Base-by-base conservation (phyloP, 495 filamentous ascomycete species). In the Penicillium herquei region DNA sequence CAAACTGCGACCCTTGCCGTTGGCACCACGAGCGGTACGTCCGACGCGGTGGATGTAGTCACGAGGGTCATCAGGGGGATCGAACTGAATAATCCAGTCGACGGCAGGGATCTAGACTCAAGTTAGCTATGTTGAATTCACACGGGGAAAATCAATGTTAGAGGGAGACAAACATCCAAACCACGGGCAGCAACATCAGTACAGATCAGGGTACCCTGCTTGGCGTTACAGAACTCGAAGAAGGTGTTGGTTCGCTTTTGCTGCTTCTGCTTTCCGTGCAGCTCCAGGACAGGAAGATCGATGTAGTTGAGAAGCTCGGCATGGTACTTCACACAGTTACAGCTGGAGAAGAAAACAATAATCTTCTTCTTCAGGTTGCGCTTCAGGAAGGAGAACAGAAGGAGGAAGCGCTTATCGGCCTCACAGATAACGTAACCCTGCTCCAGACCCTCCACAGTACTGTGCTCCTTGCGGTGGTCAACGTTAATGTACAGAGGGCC, bases 21-120 rank as follows among this genome's bases (percentile, higher is more conserved):
- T 87, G 46, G 86, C 79, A 52, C 93, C 93, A 70, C 94, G 83
- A 1, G 95, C 94, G 9, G 94, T 98, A 56, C 94, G 90, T 55
- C 94, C 94, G 37, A 98, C 94, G 37, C 94, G 90, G 75, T 98
- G 94, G 63, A 98, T 96, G 71, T 98, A 97, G 70, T 96, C 90
- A 43, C 87, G 77, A 1, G 92, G 88, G 64, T 95, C 90, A 79
- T 96, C 90, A 0, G 92, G 92, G 3, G 93, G 92, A 58, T 97
- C 94, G 64, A 93, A 95, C 73, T 96, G 92, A 54, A 96, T 84
- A 55, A 98, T 96, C 86, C 89, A 97, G 76, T 96, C 92, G 13
- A 98, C 92, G 12, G 85, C 84, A 0, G 91, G 92, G 56, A 97
- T 96, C 83, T 87, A 49, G 49, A 59, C 56, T 39, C 39, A 40